A percentile compares a stretch with the other conserved stretches of the same genome.
Conservation (phyloP, 169 alveolate species). For the Theileria parva region DNA sequence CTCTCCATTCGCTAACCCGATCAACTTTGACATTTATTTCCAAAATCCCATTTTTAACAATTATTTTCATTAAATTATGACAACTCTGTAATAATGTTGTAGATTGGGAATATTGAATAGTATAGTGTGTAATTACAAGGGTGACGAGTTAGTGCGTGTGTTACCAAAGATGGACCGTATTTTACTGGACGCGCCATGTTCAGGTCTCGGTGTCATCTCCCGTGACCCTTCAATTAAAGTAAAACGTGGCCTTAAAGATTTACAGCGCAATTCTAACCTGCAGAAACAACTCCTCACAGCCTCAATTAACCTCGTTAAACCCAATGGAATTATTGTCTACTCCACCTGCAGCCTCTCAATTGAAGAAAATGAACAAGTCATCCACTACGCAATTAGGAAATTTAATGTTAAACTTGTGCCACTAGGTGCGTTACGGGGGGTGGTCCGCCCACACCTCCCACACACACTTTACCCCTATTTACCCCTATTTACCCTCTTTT, state of each 20-base stretch:
- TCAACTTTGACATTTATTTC: neutral
- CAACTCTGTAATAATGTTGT: neutral
- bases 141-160: conserved; percentile 84
- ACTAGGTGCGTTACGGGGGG: conserved; percentile 14
- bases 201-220: conserved; percentile 95
- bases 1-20: neutral
- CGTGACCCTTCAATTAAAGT: conserved; percentile 93
- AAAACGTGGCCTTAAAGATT: conserved; percentile 86
- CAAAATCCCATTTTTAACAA: neutral
- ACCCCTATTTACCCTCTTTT: no score
- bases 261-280: conserved; percentile 89
- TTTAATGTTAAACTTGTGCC: conserved; percentile 85
- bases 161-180: conserved; percentile 91
- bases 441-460: neutral
- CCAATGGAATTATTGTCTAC: conserved; percentile 94
- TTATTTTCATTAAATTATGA: neutral
- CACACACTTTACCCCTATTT: no score
- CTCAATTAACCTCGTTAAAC: conserved; percentile 91
- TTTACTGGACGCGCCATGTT: conserved; percentile 94
- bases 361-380: conserved; percentile 96
- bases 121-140: conserved; percentile 91
- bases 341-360: conserved; percentile 96
- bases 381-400: conserved; percentile 90
- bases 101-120: conserved; percentile 93
- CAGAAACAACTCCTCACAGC: conserved; percentile 92